Base-by-base conservation (phyloP, 176 grass and related monocot genomes). In the Aegilops tauschii region DNA sequence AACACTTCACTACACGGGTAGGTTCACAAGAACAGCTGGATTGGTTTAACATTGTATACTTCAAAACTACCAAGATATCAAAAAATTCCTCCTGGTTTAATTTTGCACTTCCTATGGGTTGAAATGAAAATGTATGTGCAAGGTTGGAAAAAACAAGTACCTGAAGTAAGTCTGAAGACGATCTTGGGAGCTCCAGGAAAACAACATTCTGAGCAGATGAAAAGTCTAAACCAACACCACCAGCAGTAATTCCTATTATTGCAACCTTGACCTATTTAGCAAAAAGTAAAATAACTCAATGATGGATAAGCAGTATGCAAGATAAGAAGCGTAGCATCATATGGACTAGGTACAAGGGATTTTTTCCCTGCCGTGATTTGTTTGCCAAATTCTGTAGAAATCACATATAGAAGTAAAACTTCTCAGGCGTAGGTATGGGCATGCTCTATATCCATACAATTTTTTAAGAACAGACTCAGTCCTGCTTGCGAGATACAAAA, bases 211-310 rank as follows among this genome's bases (percentile, higher is more conserved):
- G 91, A 81, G 96, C 96, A 86, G 91, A 92, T 47, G 96, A 98
- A 49, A 98, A 94, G 71, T 98, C 88, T 84, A 98, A 80, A 49
- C 96, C 96, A 84, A 90, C 88, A 74, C 96, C 90, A 1, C 96
- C 96, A 89, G 88, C 93, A 86, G 96, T 98, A 86, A 95, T 95
- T 91, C 93, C 96, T 91, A 98, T 92, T 92, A 98, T 92, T 81
- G 92, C 92, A 98, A 94, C 91, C 84, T 86, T 94, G 66, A 98
- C 90, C 96, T 98, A 83, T 83, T 90, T 81, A 34, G 54, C 78
- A 32, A 13, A 76, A 64, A 89, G 81, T 35, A 67, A 76, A 89
- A 82, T 40, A 49, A 52, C 63, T 82, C 65, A 78, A 72, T 28
- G 30, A 83, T 79, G 56, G 62, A n/a, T 61, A 78, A 50, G 66